Percentiles rank a stretch among this genome's conserved stretches.
phyloP scores from a whole-genome alignment of 2,329 filamentous ascomycete species.

The Scolecobasidium constrictum region DNA sequence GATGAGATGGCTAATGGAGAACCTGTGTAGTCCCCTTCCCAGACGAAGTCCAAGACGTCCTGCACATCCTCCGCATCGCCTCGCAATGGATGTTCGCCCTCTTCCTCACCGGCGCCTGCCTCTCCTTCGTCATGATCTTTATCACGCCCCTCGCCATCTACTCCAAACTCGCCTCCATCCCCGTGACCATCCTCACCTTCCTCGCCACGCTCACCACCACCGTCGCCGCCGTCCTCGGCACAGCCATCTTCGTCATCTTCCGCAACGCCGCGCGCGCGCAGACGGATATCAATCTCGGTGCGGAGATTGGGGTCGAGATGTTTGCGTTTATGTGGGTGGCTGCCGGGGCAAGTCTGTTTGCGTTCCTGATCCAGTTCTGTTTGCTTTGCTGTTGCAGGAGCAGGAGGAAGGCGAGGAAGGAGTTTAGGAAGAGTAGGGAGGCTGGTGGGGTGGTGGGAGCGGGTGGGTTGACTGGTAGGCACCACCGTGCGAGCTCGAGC shows the following conservation, averaged over 20 bases:
- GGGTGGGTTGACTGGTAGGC: too few species aligned
- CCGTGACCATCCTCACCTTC: conserved; percentile 57
- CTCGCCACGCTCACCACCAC: conserved; percentile 56
- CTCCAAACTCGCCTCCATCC: conserved; percentile 48
- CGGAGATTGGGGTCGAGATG: conserved; percentile 61
- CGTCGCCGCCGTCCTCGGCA: conserved; percentile 64
- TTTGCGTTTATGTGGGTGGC: conserved; percentile 86
- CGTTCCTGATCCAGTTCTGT: conserved; percentile 56
- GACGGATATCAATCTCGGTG: conserved; percentile 64
- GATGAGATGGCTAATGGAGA: not conserved
- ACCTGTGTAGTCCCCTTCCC: conserved; percentile 56
- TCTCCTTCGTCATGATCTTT: conserved; percentile 65
- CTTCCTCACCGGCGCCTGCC: conserved; percentile 61
- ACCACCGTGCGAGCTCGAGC: too few species aligned
- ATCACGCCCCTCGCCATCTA: conserved; percentile 43
- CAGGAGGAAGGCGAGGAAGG: conserved; percentile 40
- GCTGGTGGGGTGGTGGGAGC: too few species aligned
- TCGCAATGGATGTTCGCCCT: conserved; percentile 84
- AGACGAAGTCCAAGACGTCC: conserved; percentile 54
- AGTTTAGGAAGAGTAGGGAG: conserved; percentile 35
- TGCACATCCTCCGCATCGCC: conserved; percentile 61
- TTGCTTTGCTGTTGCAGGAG: conserved; percentile 68
- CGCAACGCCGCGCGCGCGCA: conserved; percentile 61
- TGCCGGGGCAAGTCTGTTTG: conserved; percentile 52
- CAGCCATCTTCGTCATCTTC: conserved; percentile 64